These are phyloP conservation scores for Teunomyces atbi DNA, from an alignment of 805 yeast genomes.

Conservation along the genomic window DNA sequence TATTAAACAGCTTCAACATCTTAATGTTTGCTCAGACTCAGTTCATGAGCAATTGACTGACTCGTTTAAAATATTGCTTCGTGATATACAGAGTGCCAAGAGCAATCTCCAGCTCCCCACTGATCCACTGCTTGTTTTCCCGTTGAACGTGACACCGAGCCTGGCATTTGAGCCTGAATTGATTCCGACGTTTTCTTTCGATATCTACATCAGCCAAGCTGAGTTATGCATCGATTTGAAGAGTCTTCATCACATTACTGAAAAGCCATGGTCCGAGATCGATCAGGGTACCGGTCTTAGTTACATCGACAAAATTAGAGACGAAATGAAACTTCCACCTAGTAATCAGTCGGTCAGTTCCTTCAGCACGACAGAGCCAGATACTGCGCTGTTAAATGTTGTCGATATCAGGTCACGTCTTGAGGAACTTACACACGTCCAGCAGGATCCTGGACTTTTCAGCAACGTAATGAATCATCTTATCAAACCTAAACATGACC, in stretches of 20 bases:
- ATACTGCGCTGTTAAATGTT: conserved; percentile 19
- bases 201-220: conserved; percentile 57
- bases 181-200: conserved; percentile 50
- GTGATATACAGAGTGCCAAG: conserved; percentile 23
- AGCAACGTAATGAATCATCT: conserved; percentile 24
- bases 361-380: conserved; percentile 9
- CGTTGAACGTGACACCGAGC: conserved; percentile 45
- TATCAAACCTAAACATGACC: conserved; percentile 28
- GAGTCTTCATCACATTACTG: conserved; percentile 39
- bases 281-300: conserved; percentile 41
- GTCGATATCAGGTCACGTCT: conserved; percentile 22
- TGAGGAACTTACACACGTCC: conserved; percentile 9
- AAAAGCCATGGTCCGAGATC: conserved; percentile 62
- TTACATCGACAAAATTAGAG: conserved; percentile 57
- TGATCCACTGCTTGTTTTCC: conserved; percentile 56
- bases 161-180: conserved; percentile 45
- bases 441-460: conserved; percentile 12
- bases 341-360: conserved; percentile 6
- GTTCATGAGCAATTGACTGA: conserved; percentile 19
- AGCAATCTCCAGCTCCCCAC: conserved; percentile 46
- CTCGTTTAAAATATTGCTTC: conserved; percentile 26
- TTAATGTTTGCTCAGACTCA: conserved; percentile 5
- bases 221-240: conserved; percentile 40
- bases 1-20: conserved; percentile 1
- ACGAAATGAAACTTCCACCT: conserved; percentile 44